These are phyloP conservation scores for Linnemannia zychae DNA, from an alignment of 192 early-diverging fungal genomes.

Conservation along the genomic window DNA sequence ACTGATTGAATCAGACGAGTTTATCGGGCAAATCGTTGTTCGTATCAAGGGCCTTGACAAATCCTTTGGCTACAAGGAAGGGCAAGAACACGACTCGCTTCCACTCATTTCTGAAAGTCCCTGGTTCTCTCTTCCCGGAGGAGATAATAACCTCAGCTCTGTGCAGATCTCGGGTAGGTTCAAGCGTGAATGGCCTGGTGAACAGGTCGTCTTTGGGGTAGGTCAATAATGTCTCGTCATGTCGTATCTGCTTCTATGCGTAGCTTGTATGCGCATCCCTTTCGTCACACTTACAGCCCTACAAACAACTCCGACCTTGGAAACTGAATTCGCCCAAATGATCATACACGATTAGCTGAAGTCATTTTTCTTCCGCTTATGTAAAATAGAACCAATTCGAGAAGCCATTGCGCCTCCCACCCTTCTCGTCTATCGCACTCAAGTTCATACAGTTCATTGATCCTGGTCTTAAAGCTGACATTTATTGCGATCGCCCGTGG, in stretches of 20 bases:
- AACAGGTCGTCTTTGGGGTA: slow-evolving; percentile 82
- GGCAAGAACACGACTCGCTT: slow-evolving; percentile 31
- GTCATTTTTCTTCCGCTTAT: not conserved
- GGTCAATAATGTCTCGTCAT: not conserved
- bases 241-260: no score
- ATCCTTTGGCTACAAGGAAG: slow-evolving; percentile 53
- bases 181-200: slow-evolving; percentile 71
- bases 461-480: slow-evolving; percentile 77
- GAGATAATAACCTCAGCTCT: slow-evolving; percentile 71
- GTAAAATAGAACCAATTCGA: slow-evolving; percentile 73
- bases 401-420: slow-evolving; percentile 74
- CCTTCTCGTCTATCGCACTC: slow-evolving; percentile 76
- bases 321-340: not conserved
- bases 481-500: slow-evolving; percentile 80
- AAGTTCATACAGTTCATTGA: slow-evolving; percentile 84
- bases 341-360: not conserved
- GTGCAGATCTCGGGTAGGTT: slow-evolving; percentile 83
- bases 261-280: not conserved
- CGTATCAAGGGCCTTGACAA: slow-evolving; percentile 78
- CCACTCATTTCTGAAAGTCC: slow-evolving; percentile 33
- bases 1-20: slow-evolving; percentile 72
- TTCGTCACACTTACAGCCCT: not conserved
- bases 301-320: slow-evolving; percentile 7
- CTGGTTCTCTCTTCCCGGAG: slow-evolving; percentile 71
- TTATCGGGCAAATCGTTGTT: slow-evolving; percentile 75